Evolutionary conservation across 1,284 basidiomycete genomes (phyloP).

Genomic region (Ustilago cynodontis): DNA sequence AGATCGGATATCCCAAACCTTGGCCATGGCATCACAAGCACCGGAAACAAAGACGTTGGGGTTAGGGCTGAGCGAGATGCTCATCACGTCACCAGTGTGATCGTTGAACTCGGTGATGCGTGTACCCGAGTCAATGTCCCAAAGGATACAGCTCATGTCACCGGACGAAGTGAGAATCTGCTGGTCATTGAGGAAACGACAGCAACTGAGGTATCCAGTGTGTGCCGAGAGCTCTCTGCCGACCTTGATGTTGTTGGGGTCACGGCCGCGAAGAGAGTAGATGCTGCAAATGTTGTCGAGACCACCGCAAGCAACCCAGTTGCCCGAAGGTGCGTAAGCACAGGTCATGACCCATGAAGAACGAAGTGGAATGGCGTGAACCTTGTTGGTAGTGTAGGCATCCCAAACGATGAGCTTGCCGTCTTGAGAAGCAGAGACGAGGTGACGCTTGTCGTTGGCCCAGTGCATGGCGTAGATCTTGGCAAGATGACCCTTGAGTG

Average conservation of each 20-base stretch:
- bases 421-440: conserved; percentile 98
- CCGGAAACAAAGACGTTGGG: conserved; percentile 97
- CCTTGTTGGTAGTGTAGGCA: conserved; percentile 99
- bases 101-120: conserved; percentile 96
- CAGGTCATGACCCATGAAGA: conserved; percentile 99
- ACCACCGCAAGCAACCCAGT: conserved; percentile 97
- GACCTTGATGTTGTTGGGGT: conserved; percentile 72
- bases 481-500: conserved; percentile 94
- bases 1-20: conserved; percentile 97
- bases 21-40: conserved; percentile 96
- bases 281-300: conserved; percentile 99
- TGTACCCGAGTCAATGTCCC: conserved; percentile 98
- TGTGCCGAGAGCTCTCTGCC: conserved; percentile 91
- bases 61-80: conserved; percentile 88
- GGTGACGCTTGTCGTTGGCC: conserved; percentile 94
- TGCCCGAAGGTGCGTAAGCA: conserved; percentile 95
- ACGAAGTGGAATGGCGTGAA: conserved; percentile 95
- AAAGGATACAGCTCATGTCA: conserved; percentile 99
- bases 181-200: conserved; percentile 96
- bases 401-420: conserved; percentile 99
- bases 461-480: conserved; percentile 99
- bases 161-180: conserved; percentile 97
- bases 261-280: conserved; percentile 81
- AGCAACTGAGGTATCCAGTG: conserved; percentile 96
- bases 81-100: conserved; percentile 98